Evolutionary conservation across 2,329 filamentous ascomycete genomes (phyloP), one percentile per base, ranked within the genome.

Genomic region (Aspergillus ruber): DNA sequence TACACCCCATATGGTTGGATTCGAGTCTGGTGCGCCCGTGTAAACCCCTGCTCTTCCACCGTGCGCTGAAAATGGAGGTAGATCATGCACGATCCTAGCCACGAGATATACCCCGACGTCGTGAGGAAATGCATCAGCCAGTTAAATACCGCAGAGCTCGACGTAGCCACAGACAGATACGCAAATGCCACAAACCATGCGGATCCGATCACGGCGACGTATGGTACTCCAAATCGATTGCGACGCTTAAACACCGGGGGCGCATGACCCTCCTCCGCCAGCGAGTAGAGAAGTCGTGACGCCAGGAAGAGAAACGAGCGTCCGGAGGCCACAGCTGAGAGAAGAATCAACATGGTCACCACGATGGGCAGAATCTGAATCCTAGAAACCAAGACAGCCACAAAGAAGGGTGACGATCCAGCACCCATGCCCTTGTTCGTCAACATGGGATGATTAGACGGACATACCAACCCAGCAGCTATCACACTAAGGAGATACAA

Each of bases 221-320:
- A 81, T 0, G 85, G 85, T 3, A 83, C 82, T 20, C 83, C 83
- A 46, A 71, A 69, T 32, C 68, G 65, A 64, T 82, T 85, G 50
- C 81, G 85, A 39, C 65, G 66, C 47, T 73, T 74, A 56, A 88
- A 72, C 55, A 83, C 68, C 6, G 62, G 59, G 2, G 84, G 84
- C 0, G 83, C 84, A 53, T 82, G 78, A 29, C 79, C 77, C 46
- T 82, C 78, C 32, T 81, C 72, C 25, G 84, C 81, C 29, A 88
- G 74, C 23, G 80, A 80, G 49, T 84, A 74, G 45, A 88, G 73
- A 43, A 84, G 81, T 40, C 84, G 82, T 53, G 80, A 84, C 50
- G 82, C 81, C 7, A 83, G 84, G 68, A 86, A 87, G 47, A 90
- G 78, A 67, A 88, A 87, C 12, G 85, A 85, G 69, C 86, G 88